phyloP scores from a whole-genome alignment of 1,139 yeast genomes.

The Scheffersomyces lignicola region DNA sequence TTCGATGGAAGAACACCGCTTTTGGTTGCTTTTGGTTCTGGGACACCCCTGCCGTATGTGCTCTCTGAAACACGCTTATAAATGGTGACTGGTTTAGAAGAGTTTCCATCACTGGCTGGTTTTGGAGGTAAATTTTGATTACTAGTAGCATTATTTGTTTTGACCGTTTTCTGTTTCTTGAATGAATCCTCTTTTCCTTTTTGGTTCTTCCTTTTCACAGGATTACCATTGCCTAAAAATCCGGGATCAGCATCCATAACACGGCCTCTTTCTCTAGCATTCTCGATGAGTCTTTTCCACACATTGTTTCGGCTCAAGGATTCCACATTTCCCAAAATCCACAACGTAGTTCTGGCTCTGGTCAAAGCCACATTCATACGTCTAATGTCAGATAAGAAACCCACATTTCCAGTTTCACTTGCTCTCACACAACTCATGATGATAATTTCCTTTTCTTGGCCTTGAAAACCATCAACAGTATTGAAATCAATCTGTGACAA shows the following conservation, averaged over 20 bases:
- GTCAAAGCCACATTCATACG: slow-evolving; percentile 97
- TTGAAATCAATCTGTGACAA: slow-evolving; percentile 77
- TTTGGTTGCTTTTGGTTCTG: too few species aligned
- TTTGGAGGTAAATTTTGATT: too few species aligned
- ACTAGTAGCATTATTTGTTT: too few species aligned
- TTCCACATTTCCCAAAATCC: slow-evolving; percentile 82
- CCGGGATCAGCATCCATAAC: slow-evolving; percentile 39
- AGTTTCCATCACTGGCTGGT: too few species aligned
- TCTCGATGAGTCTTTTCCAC: slow-evolving; percentile 65
- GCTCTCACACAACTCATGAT: slow-evolving; percentile 96
- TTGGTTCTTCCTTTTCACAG: slow-evolving; percentile 4
- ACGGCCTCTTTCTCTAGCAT: slow-evolving; percentile 55
- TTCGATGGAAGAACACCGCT: too few species aligned
- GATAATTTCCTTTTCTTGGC: slow-evolving; percentile 94
- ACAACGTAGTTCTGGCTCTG: slow-evolving; percentile 86
- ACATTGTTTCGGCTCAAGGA: slow-evolving; percentile 63
- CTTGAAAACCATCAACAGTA: slow-evolving; percentile 97
- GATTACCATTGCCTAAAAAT: slow-evolving; percentile 21
- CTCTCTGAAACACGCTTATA: too few species aligned
- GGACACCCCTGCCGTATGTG: too few species aligned
- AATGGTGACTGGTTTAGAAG: too few species aligned
- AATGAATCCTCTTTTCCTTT: background rate
- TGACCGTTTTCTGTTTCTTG: background rate
- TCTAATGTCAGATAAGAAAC: slow-evolving; percentile 84
- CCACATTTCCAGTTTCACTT: slow-evolving; percentile 65